Percentiles rank a stretch among this genome's conserved stretches.
phyloP scores from a whole-genome alignment of 2,329 filamentous ascomycete genomes.

The Fusarium sp. region DNA sequence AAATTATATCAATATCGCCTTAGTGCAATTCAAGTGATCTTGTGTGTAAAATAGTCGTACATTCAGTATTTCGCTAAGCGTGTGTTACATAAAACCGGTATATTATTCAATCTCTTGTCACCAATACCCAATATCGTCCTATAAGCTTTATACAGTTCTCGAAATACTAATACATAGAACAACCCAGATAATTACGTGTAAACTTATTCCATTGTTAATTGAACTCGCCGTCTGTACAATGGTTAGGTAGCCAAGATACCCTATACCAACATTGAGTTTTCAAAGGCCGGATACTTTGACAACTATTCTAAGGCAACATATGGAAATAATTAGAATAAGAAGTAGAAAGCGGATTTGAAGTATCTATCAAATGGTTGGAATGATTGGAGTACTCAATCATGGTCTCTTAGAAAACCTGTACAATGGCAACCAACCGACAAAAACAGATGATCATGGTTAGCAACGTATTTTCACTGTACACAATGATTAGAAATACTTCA shows the following conservation, averaged over 20 bases:
- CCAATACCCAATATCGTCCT: neutral
- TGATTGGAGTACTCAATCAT: neutral
- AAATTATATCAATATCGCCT: neutral
- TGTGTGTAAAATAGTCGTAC: no score
- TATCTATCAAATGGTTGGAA: neutral
- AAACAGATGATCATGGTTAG: no score
- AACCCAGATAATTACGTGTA: neutral
- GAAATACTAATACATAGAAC: neutral
- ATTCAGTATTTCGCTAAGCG: no score
- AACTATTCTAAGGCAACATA: neutral
- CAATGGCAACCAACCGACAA: no score
- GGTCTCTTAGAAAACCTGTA: neutral
- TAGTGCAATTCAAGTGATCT: no score
- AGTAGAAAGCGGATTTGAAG: neutral
- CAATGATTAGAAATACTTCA: neutral
- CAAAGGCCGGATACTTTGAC: neutral
- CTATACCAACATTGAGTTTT: neutral
- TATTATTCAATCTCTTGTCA: neutral
- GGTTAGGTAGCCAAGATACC: neutral
- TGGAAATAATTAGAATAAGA: neutral
- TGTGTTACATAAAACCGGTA: neutral
- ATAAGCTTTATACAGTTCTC: neutral
- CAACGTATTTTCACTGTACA: neutral
- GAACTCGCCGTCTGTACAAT: neutral
- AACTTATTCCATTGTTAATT: neutral